Conservation (phyloP, 106 monocot genomes). For the Dendrobium huoshanense region DNA sequence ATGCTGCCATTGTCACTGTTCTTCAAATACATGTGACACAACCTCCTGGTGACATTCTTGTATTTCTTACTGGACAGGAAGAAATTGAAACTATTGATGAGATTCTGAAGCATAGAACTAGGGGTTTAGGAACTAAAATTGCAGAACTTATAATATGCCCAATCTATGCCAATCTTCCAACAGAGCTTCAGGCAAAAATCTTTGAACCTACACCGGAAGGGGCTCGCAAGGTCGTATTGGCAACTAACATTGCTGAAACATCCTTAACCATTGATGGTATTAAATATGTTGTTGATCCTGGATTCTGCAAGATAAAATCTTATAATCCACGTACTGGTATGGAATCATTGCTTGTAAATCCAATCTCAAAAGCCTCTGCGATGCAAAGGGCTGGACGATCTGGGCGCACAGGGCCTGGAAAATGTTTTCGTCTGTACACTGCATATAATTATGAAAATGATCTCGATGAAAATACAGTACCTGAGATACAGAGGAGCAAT, state of each 20-base stretch:
- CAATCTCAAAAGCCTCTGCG: constrained; percentile 89
- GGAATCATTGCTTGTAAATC: constrained; percentile 77
- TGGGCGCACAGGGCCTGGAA: constrained; percentile 93
- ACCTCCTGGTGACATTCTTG: constrained; percentile 71
- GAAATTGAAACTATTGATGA: constrained; percentile 86
- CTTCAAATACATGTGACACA: constrained; percentile 80
- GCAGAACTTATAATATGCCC: constrained; percentile 88
- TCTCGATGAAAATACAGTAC: constrained; percentile 82
- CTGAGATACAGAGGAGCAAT: constrained; percentile 89
- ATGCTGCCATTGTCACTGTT: constrained; percentile 73
- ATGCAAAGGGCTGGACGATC: constrained; percentile 95
- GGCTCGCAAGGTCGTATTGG: constrained; percentile 82
- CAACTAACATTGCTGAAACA: constrained; percentile 96
- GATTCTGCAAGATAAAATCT: constrained; percentile 80
- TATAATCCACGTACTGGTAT: constrained; percentile 94
- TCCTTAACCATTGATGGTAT: constrained; percentile 93
- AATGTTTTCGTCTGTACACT: constrained; percentile 85
- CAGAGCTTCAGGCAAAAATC: constrained; percentile 81
- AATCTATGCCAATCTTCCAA: constrained; percentile 88
- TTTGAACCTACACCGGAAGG: constrained; percentile 83
- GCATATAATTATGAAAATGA: constrained; percentile 88
- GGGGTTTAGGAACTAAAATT: constrained; percentile 72
- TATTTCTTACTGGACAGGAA: constrained; percentile 78
- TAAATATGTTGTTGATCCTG: constrained; percentile 94
- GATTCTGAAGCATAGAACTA: constrained; percentile 63